Evolutionary conservation across 345 rosid species (phyloP).

Genomic region (Schrenkiella parvula): DNA sequence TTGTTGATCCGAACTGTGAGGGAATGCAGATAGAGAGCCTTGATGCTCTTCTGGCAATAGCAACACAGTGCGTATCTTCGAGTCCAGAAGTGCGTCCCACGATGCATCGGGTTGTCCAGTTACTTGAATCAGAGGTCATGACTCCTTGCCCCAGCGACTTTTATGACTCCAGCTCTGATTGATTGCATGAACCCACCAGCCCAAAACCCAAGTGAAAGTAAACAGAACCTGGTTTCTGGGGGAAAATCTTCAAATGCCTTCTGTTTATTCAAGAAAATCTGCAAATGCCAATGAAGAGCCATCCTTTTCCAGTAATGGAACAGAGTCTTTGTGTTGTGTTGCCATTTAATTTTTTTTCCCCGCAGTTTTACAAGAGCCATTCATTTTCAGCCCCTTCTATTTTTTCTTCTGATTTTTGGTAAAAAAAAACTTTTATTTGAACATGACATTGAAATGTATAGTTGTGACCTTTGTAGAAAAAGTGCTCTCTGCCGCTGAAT

Average conservation of each 20-base stretch:
- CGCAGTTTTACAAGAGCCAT: slow-evolving; percentile 22
- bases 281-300: slow-evolving; percentile 12
- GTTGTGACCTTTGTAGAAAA: slow-evolving; percentile 23
- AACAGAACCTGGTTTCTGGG: not conserved
- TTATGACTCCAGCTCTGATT: slow-evolving; percentile 88
- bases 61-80: slow-evolving; percentile 74
- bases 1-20: slow-evolving; percentile 65
- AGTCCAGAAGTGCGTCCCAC: slow-evolving; percentile 87
- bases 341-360: not conserved
- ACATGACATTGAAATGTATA: slow-evolving; percentile 25
- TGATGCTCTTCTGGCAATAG: slow-evolving; percentile 77
- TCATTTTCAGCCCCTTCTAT: slow-evolving; percentile 1
- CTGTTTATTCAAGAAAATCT: slow-evolving; percentile 8
- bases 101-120: slow-evolving; percentile 94
- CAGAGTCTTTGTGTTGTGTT: slow-evolving; percentile 12
- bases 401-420: slow-evolving; percentile 23
- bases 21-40: slow-evolving; percentile 75
- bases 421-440: slow-evolving; percentile 20
- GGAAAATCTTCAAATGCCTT: not conserved
- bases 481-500: slow-evolving; percentile 9
- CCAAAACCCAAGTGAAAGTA: not conserved
- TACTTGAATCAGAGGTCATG: slow-evolving; percentile 95
- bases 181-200: slow-evolving; percentile 22
- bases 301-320: slow-evolving; percentile 3
- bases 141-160: slow-evolving; percentile 99